phyloP scores from a whole-genome alignment of 129 eudicot genomes.

The Flaveria bidentis region DNA sequence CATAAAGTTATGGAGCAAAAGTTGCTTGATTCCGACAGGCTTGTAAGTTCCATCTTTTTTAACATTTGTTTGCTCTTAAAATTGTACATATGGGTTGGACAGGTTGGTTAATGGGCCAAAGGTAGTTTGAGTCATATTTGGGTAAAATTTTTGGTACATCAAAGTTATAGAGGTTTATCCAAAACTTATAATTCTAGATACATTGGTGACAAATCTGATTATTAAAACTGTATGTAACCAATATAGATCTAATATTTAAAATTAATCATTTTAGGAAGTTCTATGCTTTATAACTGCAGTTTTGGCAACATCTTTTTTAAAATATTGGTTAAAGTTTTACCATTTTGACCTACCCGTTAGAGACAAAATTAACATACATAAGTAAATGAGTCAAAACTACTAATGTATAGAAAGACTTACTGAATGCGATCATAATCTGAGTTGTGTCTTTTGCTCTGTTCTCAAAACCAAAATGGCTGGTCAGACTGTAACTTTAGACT shows the following conservation, averaged over 20 bases:
- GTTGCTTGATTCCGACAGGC: conserved; percentile 30
- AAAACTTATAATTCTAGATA: no score
- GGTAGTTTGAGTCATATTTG: no score
- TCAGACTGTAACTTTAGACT: no score
- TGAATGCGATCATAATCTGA: background rate
- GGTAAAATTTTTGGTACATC: no score
- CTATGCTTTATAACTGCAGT: no score
- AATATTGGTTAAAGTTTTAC: background rate
- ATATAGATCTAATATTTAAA: no score
- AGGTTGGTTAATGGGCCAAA: background rate
- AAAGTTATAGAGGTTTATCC: no score
- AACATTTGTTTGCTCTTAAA: conserved; percentile 10
- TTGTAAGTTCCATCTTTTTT: conserved; percentile 39
- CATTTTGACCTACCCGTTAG: background rate
- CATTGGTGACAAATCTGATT: no score
- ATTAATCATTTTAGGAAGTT: background rate
- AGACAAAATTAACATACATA: background rate
- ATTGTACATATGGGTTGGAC: conserved; percentile 1
- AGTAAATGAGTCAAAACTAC: background rate
- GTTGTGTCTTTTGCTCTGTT: background rate
- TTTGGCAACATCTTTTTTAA: background rate
- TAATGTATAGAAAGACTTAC: background rate
- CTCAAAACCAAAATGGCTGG: no score
- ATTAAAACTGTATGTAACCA: no score
- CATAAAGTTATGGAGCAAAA: conserved; percentile 46